These are phyloP conservation scores for Corchorus olitorius DNA, from an alignment of 345 rosid species.

Conservation along the genomic window DNA sequence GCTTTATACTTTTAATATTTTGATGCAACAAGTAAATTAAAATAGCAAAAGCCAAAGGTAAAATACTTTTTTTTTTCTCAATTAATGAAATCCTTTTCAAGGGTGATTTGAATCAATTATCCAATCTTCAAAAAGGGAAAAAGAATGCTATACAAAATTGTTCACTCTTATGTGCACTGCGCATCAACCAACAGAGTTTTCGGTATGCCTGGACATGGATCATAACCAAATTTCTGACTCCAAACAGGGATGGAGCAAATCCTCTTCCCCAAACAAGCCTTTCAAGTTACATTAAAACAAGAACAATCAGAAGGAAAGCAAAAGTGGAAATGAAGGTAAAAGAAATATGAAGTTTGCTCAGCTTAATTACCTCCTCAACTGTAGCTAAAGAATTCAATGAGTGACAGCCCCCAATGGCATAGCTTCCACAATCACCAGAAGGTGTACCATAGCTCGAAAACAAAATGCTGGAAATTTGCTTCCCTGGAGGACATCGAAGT, in stretches of 20 bases:
- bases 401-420: slow-evolving; percentile 52
- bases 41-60: slow-evolving; percentile 38
- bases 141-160: not conserved
- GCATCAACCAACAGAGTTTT: slow-evolving; percentile 62
- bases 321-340: not conserved
- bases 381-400: slow-evolving; percentile 41
- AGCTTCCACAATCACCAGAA: slow-evolving; percentile 26
- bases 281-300: slow-evolving; percentile 9
- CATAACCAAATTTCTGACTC: slow-evolving; percentile 41
- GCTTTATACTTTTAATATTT: not conserved
- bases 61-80: not conserved
- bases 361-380: slow-evolving; percentile 43
- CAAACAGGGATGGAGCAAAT: slow-evolving; percentile 48
- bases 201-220: slow-evolving; percentile 52
- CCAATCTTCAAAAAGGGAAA: slow-evolving; percentile 14
- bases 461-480: slow-evolving; percentile 28
- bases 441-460: slow-evolving; percentile 40
- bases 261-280: slow-evolving; percentile 60
- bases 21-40: slow-evolving; percentile 30
- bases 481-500: slow-evolving; percentile 30
- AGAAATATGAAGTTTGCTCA: not conserved
- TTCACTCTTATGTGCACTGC: slow-evolving; percentile 43
- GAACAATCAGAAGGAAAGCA: slow-evolving; percentile 30
- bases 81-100: slow-evolving; percentile 16
- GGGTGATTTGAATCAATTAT: slow-evolving; percentile 41